Base-by-base conservation (phyloP, 108 stramenopile genomes). In the Chaetoceros tenuissimus region DNA sequence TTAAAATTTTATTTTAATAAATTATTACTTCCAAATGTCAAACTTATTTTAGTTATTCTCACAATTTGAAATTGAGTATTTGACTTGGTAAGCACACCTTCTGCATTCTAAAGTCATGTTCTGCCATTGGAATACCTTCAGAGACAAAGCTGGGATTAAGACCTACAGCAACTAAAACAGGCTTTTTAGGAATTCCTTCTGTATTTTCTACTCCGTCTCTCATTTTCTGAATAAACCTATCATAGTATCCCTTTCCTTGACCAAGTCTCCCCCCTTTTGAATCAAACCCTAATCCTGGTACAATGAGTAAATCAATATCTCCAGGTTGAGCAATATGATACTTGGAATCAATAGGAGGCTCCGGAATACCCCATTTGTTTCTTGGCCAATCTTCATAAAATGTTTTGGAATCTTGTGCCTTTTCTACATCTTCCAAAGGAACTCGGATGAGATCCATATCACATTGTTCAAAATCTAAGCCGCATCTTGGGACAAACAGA, bases 181-280 rank as follows among this genome's bases (percentile, higher is more conserved):
- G 71, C 13, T 40, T 40, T 5, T 40, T 13, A 10, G 5, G 34
- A 10, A 10, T 13, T 31, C 61, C 70, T 27, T 48, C 58, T 24
- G 25, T 10, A 16, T 51, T 55, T 19, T 24, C 53, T 23, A 46
- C 29, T 1, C 43, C 54, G 7, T 60, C 63, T 10, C 57, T 19
- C 84, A 89, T 89, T 24, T 71, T 68, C n/a, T 70, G 67, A 51
- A 93, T 79, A 62, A 89, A 93, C 31, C 92, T 64, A 80, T 94
- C 92, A 57, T 94, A 94, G 63, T 94, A 94, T 48, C 92, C 92
- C 61, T 90, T 94, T 1, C 92, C 92, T 59, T 94, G 92, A 3
- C 92, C 92, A 17, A 94, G 46, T 26, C 92, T 68, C 57, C 78
- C 67, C 10, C 80, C 68, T 17, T 67, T 50, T 10, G 48, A 21